Percentiles rank a stretch among this genome's conserved stretches.
phyloP scores from a whole-genome alignment of 2,329 filamentous ascomycete species.

The Monilinia fructicola region DNA sequence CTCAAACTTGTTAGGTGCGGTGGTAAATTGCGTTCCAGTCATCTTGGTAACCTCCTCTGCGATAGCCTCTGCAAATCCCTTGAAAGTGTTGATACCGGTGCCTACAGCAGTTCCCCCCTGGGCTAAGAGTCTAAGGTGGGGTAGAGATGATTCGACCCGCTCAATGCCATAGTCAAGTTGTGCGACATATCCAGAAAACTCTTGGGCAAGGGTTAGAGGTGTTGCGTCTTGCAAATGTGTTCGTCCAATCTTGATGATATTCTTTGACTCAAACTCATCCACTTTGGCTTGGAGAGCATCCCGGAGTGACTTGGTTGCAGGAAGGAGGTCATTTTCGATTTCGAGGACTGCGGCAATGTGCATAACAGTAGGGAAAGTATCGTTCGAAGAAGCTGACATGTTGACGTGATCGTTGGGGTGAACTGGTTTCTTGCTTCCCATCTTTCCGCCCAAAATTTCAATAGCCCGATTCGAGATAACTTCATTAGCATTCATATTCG shows the following conservation, averaged over 20 bases:
- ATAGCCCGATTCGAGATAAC: constrained; percentile 99
- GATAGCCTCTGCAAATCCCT: constrained; percentile 91
- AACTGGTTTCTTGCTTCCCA: constrained; percentile 97
- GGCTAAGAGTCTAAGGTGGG: constrained; percentile 81
- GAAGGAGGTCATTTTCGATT: constrained; percentile 81
- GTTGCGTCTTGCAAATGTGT: constrained; percentile 98
- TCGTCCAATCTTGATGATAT: constrained; percentile 98
- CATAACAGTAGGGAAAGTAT: constrained; percentile 99
- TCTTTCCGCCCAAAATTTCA: constrained; percentile 90
- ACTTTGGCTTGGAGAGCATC: constrained; percentile 85
- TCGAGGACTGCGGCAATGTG: constrained; percentile 97
- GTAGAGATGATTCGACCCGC: constrained; percentile 79
- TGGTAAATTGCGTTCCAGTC: constrained; percentile 91
- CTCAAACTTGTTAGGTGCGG: constrained; percentile 98
- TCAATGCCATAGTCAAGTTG: constrained; percentile 90
- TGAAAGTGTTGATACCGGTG: constrained; percentile 95
- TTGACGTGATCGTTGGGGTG: constrained; percentile 99
- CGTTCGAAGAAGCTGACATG: constrained; percentile 97
- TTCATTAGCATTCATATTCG: constrained; percentile 99
- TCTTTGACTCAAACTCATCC: constrained; percentile 76
- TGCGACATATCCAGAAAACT: constrained; percentile 95
- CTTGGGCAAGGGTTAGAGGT: constrained; percentile 90
- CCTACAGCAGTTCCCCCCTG: constrained; percentile 97
- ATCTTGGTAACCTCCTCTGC: constrained; percentile 88
- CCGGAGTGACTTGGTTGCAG: constrained; percentile 77